These are phyloP conservation scores for Wilcoxina mikolae DNA, from an alignment of 495 filamentous ascomycete genomes.

Conservation along the genomic window DNA sequence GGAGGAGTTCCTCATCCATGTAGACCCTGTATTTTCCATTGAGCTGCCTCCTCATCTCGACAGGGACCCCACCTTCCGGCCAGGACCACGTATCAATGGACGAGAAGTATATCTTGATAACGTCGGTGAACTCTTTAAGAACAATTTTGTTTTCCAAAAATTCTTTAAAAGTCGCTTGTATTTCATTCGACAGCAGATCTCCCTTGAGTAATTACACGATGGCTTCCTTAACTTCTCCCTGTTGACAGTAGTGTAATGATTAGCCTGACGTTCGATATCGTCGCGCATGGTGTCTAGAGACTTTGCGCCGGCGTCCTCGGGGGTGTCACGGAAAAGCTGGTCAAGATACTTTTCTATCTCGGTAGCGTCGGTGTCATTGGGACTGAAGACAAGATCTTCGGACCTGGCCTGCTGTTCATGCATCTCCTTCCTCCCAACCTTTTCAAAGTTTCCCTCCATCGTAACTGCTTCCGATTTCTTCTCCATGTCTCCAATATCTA, in stretches of 20 bases:
- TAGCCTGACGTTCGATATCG: neutral
- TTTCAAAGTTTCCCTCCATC: no score
- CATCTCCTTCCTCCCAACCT: constrained; percentile 37
- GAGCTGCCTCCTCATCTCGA: constrained; percentile 49
- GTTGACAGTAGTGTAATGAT: constrained; percentile 22
- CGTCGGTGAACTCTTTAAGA: constrained; percentile 46
- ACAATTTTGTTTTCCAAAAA: constrained; percentile 44
- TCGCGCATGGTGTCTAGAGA: neutral
- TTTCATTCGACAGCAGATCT: constrained; percentile 46
- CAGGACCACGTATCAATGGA: constrained; percentile 47
- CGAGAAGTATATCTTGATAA: constrained; percentile 52
- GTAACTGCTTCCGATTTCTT: constrained; percentile 33
- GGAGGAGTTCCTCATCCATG: constrained; percentile 54
- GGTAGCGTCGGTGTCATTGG: constrained; percentile 32
- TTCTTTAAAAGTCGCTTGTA: constrained; percentile 42
- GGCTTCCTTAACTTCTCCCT: constrained; percentile 32
- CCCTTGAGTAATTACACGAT: constrained; percentile 41
- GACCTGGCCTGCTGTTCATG: constrained; percentile 39
- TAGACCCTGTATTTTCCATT: constrained; percentile 46
- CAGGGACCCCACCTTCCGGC: constrained; percentile 36
- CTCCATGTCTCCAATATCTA: no score
- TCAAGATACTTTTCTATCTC: constrained; percentile 38
- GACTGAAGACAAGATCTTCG: constrained; percentile 45
- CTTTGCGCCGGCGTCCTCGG: no score
- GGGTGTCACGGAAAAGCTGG: constrained; percentile 35